Evolutionary conservation across 2,329 filamentous ascomycete genomes (phyloP), one percentile per base, ranked within the genome.

Genomic region (Ampelomyces quisqualis): DNA sequence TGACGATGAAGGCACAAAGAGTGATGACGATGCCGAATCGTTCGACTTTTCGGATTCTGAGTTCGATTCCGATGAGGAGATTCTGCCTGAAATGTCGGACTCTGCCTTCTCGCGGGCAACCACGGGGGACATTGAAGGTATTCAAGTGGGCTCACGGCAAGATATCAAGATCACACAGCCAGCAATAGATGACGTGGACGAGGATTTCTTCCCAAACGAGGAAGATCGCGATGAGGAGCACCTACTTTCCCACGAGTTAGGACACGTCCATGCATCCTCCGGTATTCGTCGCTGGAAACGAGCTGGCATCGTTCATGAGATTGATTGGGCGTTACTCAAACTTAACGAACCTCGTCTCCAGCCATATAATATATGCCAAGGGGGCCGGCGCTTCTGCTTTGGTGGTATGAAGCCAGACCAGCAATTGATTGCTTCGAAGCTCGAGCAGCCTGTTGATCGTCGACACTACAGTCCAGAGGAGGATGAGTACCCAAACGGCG

Each of bases 281-380:
- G 91, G 91, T 5, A 86, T 97, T 43, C 82, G 89, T 4, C 82
- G 91, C 20, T 84, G 86, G 62, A 77, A 75, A 36, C 78, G 84
- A 44, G 77, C 85, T 46, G 83, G 85, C 4, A 73, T 94, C 17
- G 75, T 88, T 5, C 91, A 96, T 64, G 91, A 97, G 67, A 90
- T 97, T 30, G 91, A 97, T 67, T 97, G 91, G 91, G 90, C 90
- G 0, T 73, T 97, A 2, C 90, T 97, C 55, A 82, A 87, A 53
- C 88, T 97, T 49, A 74, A 85, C 8, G 75, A 84, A 3, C 78
- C 84, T 8, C 81, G 91, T 1, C 72, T 84, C 10, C 87, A 91
- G 3, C 74, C 78, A 0, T 78, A 81, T 44, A 96, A 96, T 55
- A 69, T 80, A 8, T 84, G 95, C 15, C 80, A 80, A 46, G 76